A percentile compares a stretch with the other conserved stretches of the same genome.
phyloP scores from a whole-genome alignment of 306 rosid genomes.

The Prinsepia uniflora region DNA sequence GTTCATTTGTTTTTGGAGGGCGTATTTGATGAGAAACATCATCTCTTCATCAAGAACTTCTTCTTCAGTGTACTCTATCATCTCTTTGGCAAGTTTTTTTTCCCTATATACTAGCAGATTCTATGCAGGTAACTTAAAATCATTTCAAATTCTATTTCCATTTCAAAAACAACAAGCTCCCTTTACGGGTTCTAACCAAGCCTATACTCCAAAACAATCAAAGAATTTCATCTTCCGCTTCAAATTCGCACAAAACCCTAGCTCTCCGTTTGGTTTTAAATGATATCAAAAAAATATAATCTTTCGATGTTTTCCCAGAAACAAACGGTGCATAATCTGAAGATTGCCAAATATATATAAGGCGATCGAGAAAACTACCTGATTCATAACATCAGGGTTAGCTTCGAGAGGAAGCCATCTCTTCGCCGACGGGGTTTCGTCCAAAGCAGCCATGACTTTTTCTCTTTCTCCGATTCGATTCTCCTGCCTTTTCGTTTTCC shows the following conservation, averaged over 20 bases:
- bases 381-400: conserved; percentile 94
- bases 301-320: background rate
- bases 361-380: conserved; percentile 34
- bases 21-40: background rate
- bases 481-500: background rate
- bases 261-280: background rate
- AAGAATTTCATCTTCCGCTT: background rate
- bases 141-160: background rate
- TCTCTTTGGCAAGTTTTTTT: background rate
- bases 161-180: too few species aligned
- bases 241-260: conserved; percentile 1
- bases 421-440: conserved; percentile 50
- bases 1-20: background rate
- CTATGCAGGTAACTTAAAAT: background rate
- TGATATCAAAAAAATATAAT: background rate
- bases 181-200: too few species aligned
- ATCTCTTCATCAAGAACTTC: background rate
- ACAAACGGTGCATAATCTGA: conserved; percentile 12
- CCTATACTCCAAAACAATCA: background rate
- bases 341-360: background rate
- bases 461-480: background rate
- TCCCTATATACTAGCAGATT: background rate
- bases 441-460: conserved; percentile 46
- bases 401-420: conserved; percentile 99
- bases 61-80: background rate